Evolutionary conservation across 345 rosid genomes (phyloP), one percentile per base, ranked within the genome.

Genomic region (Erucastrum elatum): DNA sequence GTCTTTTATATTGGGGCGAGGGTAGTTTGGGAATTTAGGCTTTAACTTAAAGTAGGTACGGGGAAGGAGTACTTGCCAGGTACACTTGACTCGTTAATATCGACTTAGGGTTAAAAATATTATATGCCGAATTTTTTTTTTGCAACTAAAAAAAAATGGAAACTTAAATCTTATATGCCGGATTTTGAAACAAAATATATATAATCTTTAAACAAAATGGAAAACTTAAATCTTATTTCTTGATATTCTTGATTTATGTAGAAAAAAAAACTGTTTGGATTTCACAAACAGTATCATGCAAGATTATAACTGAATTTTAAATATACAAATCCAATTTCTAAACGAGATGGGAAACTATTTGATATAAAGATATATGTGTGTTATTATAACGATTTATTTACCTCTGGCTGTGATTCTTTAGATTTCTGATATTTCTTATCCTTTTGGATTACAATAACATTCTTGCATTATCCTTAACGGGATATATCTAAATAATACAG

Each of bases 1-100:
- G 72, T 70, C 6, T 29, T 74, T 74, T 82, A 79, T 77, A 83
- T 72, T 21, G 68, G 75, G 49, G 21, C 21, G 59, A 5, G 67
- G 73, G 74, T 62, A 58, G 0, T 67, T 61, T 41, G 10, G 34
- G 72, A 5, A 77, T 46, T 58, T 60, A 61, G 9, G 34, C 30
- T 53, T 66, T 0, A n/a, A 63, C 34, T 78, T 81, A 30, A 25
- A 73, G 74, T 3, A 84, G 60, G 79, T 78, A 80, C 79, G 81
- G 81, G 74, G 68, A 77, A 75, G 84, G 71, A 77, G 92, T 87
- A 85, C 88, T 83, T 51, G 87, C 84, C 80, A 83, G 88, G 91
- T 88, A 88, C 89, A 83, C 75, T 75, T 71, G 59, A 41, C 44
- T 69, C 68, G 56, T 29, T 10, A 55, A 64, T 4, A 58, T 61